These are phyloP conservation scores for Ganoderma lucidum DNA, from an alignment of 1,284 basidiomycete species.

Conservation along the genomic window DNA sequence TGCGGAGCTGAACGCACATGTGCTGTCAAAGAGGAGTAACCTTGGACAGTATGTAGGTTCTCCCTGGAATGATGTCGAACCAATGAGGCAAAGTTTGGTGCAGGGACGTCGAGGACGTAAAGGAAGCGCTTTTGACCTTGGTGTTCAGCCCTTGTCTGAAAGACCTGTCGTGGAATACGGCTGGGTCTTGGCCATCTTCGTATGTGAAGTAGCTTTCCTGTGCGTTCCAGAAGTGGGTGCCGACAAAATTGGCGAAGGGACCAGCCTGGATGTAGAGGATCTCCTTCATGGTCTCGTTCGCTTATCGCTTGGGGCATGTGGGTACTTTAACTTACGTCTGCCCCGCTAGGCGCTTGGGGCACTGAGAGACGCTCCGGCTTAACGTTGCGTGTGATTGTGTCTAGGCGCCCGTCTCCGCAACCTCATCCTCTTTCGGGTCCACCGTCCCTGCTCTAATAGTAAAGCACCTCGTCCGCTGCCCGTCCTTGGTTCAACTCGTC, in stretches of 20 bases:
- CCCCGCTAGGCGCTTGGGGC: not conserved
- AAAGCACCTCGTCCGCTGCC: not conserved
- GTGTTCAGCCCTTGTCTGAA: conserved; percentile 65
- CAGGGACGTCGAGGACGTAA: not conserved
- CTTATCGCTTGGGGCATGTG: not conserved
- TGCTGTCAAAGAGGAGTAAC: conserved; percentile 69
- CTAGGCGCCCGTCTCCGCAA: conserved; percentile 21
- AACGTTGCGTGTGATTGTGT: conserved; percentile 20
- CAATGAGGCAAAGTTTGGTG: not conserved
- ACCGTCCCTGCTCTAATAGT: too few relatives aligned
- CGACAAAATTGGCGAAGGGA: conserved; percentile 67
- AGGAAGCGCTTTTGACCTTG: conserved; percentile 41
- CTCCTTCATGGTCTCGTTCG: conserved; percentile 62
- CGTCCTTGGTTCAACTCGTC: too few relatives aligned
- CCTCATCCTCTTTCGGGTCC: not conserved
- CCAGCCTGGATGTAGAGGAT: conserved; percentile 83
- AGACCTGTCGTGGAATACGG: conserved; percentile 63
- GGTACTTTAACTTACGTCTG: too few relatives aligned
- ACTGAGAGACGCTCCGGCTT: not conserved
- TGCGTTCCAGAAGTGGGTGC: conserved; percentile 84
- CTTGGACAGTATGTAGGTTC: conserved; percentile 67
- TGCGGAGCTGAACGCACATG: conserved; percentile 51
- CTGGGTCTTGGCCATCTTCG: conserved; percentile 51
- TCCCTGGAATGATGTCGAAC: conserved; percentile 48
- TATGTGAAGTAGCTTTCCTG: conserved; percentile 75